Evolutionary conservation across 768 basidiomycete genomes (phyloP).

Genomic region (Mycena belliarum): DNA sequence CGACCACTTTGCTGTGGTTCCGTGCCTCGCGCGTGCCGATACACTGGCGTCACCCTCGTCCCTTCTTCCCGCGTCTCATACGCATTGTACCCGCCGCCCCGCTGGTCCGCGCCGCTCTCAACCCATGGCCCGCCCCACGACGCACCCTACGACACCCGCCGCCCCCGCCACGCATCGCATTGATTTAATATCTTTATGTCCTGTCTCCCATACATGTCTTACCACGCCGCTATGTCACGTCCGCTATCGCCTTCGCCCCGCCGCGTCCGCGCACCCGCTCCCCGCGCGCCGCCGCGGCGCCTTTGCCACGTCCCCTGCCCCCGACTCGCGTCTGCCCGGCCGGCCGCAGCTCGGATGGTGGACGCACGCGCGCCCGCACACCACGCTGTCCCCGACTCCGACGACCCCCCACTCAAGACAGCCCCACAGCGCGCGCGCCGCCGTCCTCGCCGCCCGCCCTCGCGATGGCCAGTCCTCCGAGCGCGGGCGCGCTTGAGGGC

Average conservation of each 20-base stretch:
- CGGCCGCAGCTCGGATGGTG: constrained; percentile 23
- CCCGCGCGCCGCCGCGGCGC: constrained; percentile 32
- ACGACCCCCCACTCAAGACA: constrained; percentile 1
- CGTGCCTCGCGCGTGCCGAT: constrained; percentile 76
- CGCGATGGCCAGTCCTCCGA: constrained; percentile 19
- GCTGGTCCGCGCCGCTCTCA: constrained; percentile 5
- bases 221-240: constrained; percentile 16
- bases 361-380: constrained; percentile 19
- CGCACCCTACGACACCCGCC: constrained; percentile 9
- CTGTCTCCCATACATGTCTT: constrained; percentile 27
- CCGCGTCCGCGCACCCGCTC: constrained; percentile 44
- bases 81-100: constrained; percentile 7
- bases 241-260: constrained; percentile 19
- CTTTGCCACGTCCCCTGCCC: constrained; percentile 23
- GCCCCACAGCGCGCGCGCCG: not conserved
- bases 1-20: constrained; percentile 84
- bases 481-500: constrained; percentile 12
- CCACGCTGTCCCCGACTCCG: constrained; percentile 15
- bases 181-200: constrained; percentile 49
- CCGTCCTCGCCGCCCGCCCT: constrained; percentile 11
- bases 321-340: constrained; percentile 19
- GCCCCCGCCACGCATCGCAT: constrained; percentile 34
- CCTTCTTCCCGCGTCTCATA: constrained; percentile 24
- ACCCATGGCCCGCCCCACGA: constrained; percentile 1
- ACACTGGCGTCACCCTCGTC: constrained; percentile 62